Conservation (phyloP, 148 eudicot species). For the Suaeda aralocaspica region DNA sequence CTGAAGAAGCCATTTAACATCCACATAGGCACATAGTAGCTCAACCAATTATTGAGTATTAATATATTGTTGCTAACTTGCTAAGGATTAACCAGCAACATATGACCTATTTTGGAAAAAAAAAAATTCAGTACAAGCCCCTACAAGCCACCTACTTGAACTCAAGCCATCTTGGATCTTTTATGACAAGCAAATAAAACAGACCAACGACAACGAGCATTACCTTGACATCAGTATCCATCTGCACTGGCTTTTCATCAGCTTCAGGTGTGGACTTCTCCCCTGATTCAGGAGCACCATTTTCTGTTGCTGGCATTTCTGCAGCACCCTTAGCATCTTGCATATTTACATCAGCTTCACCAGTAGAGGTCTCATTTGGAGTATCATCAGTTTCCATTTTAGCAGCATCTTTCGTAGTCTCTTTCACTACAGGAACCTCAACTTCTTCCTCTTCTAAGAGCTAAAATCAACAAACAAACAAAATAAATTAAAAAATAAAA, state of each 20-base stretch:
- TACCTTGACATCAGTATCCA: conserved; percentile 92
- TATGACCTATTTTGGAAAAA: no score
- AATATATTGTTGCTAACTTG: no score
- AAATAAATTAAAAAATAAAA: neutral
- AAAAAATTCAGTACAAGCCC: no score
- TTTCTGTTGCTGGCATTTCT: conserved; percentile 49
- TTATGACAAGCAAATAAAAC: neutral
- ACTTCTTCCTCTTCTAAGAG: conserved; percentile 87
- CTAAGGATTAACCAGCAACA: no score
- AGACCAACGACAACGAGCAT: neutral
- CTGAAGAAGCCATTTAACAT: no score
- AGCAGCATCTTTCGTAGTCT: conserved; percentile 42
- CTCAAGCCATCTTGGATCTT: no score
- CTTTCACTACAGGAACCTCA: conserved; percentile 71
- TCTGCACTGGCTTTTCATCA: conserved; percentile 63
- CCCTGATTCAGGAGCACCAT: conserved; percentile 68
- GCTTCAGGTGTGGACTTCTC: conserved; percentile 56
- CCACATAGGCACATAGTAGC: no score
- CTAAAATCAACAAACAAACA: conserved; percentile 39
- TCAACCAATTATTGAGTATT: no score
- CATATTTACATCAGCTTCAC: conserved; percentile 72
- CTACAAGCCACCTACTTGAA: no score
- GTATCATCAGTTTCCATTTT: conserved; percentile 75
- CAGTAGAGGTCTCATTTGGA: conserved; percentile 29
- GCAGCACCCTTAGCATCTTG: conserved; percentile 61